phyloP scores from a whole-genome alignment of 768 basidiomycete species.

The Leucosporidium scottii region DNA sequence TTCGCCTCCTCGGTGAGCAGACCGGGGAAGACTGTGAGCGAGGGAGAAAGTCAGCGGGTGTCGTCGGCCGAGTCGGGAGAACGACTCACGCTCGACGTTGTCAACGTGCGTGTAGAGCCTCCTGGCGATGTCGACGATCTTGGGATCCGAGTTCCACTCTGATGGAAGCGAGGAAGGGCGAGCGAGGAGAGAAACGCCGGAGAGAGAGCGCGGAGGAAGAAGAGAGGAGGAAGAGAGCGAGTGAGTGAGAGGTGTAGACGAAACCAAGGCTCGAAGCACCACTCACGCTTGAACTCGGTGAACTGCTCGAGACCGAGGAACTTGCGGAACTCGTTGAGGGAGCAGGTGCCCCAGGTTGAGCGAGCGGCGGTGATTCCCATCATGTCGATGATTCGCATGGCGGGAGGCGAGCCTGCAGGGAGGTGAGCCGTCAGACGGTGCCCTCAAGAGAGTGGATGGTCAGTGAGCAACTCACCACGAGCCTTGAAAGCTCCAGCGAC shows the following conservation, averaged over 20 bases:
- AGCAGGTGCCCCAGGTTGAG: conserved; percentile 46
- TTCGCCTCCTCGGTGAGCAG: conserved; percentile 60
- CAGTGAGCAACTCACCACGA: conserved; percentile 5
- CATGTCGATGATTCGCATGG: conserved; percentile 11
- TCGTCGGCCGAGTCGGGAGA: too few relatives aligned
- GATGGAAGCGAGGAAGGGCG: neutral
- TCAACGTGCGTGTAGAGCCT: conserved; percentile 66
- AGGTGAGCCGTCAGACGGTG: neutral
- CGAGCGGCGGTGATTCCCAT: conserved; percentile 15
- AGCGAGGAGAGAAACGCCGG: neutral
- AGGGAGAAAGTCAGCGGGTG: too few relatives aligned
- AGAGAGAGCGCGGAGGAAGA: too few relatives aligned
- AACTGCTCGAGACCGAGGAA: conserved; percentile 22
- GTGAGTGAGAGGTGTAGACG: neutral
- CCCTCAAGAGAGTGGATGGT: neutral
- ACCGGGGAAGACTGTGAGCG: conserved; percentile 49
- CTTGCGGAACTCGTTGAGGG: conserved; percentile 36
- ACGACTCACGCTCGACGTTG: conserved; percentile 53
- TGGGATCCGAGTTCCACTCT: conserved; percentile 44
- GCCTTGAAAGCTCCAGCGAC: conserved; percentile 27
- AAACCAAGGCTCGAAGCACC: too few relatives aligned
- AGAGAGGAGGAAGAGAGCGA: neutral
- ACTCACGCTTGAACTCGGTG: conserved; percentile 35
- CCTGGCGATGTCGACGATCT: conserved; percentile 45
- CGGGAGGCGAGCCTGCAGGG: conserved; percentile 5